phyloP scores from a whole-genome alignment of 2,329 filamentous ascomycete species.

The Beauveria rudraprayagi region DNA sequence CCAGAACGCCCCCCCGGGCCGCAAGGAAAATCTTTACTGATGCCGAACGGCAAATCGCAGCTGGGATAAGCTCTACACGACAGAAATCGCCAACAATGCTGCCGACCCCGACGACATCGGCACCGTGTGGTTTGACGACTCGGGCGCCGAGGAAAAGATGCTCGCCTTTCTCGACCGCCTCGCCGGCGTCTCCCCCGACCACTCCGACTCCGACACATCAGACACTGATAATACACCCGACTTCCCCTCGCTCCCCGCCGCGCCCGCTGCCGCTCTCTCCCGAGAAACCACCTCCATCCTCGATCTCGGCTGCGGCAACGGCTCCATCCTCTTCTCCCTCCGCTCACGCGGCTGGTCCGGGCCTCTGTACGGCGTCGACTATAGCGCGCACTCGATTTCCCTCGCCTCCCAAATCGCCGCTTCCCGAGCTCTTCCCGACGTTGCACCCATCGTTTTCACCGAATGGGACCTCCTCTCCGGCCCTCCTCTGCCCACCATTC shows the following conservation, averaged over 20 bases:
- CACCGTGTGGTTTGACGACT: slow-evolving; percentile 95
- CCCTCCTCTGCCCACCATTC: slow-evolving; percentile 34
- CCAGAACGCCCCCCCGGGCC: neutral
- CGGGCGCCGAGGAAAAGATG: slow-evolving; percentile 76
- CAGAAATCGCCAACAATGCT: slow-evolving; percentile 63
- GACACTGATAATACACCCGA: slow-evolving; percentile 14
- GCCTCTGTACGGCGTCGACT: slow-evolving; percentile 78
- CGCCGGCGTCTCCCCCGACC: slow-evolving; percentile 15
- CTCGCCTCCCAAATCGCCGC: slow-evolving; percentile 60
- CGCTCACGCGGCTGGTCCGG: slow-evolving; percentile 57
- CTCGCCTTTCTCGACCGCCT: slow-evolving; percentile 53
- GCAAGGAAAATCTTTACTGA: no score
- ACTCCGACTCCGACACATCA: slow-evolving; percentile 17
- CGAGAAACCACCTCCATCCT: slow-evolving; percentile 52
- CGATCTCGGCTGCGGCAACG: slow-evolving; percentile 91
- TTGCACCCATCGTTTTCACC: slow-evolving; percentile 30
- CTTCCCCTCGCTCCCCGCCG: no score
- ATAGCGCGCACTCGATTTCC: slow-evolving; percentile 65
- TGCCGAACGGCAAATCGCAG: slow-evolving; percentile 30
- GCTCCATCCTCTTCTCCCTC: slow-evolving; percentile 79
- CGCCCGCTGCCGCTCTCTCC: slow-evolving; percentile 11
- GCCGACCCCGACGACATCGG: slow-evolving; percentile 70
- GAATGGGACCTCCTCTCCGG: slow-evolving; percentile 58
- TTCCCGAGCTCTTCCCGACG: slow-evolving; percentile 14
- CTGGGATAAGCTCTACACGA: slow-evolving; percentile 68